Evolutionary conservation across 768 basidiomycete species (phyloP).

Genomic region (Tricholoma furcatifolium): DNA sequence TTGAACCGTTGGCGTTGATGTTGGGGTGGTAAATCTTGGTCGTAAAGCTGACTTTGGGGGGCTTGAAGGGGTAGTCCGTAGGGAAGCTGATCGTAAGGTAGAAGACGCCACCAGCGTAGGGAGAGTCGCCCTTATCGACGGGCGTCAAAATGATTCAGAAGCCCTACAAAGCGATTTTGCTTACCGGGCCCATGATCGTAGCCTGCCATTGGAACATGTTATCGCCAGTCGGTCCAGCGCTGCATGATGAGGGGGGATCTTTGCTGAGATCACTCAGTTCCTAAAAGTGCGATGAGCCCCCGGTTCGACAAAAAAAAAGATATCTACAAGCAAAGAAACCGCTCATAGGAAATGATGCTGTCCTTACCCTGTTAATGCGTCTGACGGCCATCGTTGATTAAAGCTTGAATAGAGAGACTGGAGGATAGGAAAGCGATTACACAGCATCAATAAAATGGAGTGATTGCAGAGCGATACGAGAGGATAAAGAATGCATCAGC

Average conservation of each 20-base stretch:
- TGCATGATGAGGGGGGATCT: conserved; percentile 99
- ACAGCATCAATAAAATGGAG: conserved; percentile 38
- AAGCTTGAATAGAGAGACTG: conserved; percentile 29
- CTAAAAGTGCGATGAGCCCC: conserved; percentile 42
- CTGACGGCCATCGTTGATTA: conserved; percentile 81
- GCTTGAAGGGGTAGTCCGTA: conserved; percentile 99
- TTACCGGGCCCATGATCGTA: conserved; percentile 98
- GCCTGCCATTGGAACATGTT: conserved; percentile 99
- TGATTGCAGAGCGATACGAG: conserved; percentile 34
- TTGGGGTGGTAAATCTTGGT: conserved; percentile 99
- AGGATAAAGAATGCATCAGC: conserved; percentile 19
- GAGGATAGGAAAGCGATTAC: conserved; percentile 35
- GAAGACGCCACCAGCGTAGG: conserved; percentile 98
- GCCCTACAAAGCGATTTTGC: conserved; percentile 30
- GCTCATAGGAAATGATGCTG: conserved; percentile 2
- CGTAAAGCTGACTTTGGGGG: conserved; percentile 99
- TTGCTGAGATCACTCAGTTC: conserved; percentile 99
- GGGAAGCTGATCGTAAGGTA: conserved; percentile 95
- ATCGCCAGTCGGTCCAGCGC: conserved; percentile 95
- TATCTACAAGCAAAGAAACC: conserved; percentile 9
- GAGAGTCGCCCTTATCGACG: conserved; percentile 79
- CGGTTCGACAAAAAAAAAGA: conserved; percentile 8
- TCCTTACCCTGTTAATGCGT: conserved; percentile 95
- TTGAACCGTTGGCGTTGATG: conserved; percentile 99
- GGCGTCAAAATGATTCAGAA: conserved; percentile 23